These are phyloP conservation scores for Fusarium tuaranense DNA, from an alignment of 2,329 filamentous ascomycete genomes.

Conservation along the genomic window DNA sequence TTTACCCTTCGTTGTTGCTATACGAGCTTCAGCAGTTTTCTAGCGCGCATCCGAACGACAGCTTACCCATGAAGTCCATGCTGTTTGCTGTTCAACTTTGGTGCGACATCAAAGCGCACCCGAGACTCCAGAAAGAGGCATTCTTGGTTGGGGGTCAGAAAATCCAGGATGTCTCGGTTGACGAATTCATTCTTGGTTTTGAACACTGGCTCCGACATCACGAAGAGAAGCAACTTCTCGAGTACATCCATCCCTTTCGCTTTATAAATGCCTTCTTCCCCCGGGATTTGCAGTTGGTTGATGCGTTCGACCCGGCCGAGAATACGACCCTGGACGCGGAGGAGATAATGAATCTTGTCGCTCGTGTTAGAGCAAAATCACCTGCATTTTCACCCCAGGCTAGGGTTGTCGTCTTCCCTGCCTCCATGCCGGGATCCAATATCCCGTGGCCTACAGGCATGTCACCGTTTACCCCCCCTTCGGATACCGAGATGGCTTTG, in stretches of 20 bases:
- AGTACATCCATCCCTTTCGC: neutral
- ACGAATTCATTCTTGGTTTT: neutral
- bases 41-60: neutral
- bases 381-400: neutral
- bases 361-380: neutral
- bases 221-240: neutral
- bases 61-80: neutral
- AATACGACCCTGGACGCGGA: neutral
- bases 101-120: neutral
- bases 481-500: neutral
- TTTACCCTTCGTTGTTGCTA: neutral
- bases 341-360: neutral
- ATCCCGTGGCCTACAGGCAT: neutral
- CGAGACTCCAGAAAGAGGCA: neutral
- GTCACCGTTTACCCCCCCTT: neutral
- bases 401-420: neutral
- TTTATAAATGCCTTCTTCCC: neutral
- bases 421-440: neutral
- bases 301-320: neutral
- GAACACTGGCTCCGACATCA: neutral
- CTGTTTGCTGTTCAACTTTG: neutral
- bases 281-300: neutral
- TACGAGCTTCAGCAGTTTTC: neutral
- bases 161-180: neutral
- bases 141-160: neutral